phyloP scores from a whole-genome alignment of 352 stramenopile genomes.

The Globisporangium orthogonon region DNA sequence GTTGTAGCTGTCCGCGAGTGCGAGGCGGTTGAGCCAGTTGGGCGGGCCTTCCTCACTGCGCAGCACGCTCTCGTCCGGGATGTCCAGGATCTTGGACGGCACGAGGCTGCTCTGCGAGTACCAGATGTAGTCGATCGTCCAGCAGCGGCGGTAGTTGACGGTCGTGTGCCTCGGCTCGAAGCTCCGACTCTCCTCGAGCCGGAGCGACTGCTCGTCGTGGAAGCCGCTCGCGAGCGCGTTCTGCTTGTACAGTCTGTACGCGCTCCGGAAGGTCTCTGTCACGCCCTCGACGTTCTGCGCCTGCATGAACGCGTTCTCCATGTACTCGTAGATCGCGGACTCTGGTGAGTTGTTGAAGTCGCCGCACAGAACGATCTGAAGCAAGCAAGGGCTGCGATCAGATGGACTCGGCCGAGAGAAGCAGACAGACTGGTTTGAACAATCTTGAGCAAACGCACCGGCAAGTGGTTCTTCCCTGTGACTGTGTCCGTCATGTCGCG shows the following conservation, averaged over 20 bases:
- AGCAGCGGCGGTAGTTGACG: conserved; percentile 82
- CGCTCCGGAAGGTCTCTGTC: conserved; percentile 61
- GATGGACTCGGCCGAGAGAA: too few species aligned
- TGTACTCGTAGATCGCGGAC: conserved; percentile 83
- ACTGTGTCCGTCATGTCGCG: conserved; percentile 41
- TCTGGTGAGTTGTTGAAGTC: conserved; percentile 88
- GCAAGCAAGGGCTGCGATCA: too few species aligned
- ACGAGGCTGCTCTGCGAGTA: conserved; percentile 66
- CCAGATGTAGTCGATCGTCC: conserved; percentile 89
- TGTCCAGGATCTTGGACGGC: conserved; percentile 58
- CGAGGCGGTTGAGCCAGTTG: conserved; percentile 74
- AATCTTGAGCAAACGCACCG: conserved; percentile 18
- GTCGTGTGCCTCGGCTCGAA: conserved; percentile 80
- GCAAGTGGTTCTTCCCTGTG: conserved; percentile 46
- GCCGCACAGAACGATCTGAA: conserved; percentile 69
- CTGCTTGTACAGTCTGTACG: conserved; percentile 59
- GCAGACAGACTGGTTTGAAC: too few species aligned
- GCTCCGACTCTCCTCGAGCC: conserved; percentile 33
- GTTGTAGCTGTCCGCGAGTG: conserved; percentile 64
- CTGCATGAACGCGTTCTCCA: conserved; percentile 85
- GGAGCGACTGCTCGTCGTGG: conserved; percentile 19
- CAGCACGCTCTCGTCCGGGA: conserved; percentile 60
- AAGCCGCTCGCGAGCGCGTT: conserved; percentile 30
- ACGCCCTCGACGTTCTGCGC: conserved; percentile 72
- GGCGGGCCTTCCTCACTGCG: conserved; percentile 65